Evolutionary conservation across 78 protist genomes (phyloP), one percentile per base, ranked within the genome.

Genomic region (Pigoraptor vietnamica): DNA sequence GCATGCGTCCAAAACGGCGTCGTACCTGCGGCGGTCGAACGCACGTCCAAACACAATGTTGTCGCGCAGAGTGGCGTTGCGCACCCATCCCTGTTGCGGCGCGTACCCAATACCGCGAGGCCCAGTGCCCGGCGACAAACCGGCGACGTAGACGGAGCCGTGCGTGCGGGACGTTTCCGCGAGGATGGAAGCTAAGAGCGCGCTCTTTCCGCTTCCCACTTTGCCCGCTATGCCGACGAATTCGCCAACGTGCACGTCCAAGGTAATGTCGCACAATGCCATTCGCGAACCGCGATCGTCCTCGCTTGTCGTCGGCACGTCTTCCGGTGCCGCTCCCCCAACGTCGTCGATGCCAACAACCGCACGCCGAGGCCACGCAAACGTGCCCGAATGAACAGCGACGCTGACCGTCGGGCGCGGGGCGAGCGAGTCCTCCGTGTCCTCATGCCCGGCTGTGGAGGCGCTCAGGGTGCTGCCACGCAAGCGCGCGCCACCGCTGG

Each of bases 81-180:
- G 92, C 40, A 99, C 97, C 99, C 98, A 98, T 1, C 98, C 92
- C 89, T 93, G 93, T 96, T 98, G 99, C n/a, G 96, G 32, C 29
- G 84, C 93, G n/a, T 94, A 93, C 1, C 96, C 96, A 0, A 95
- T 32, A 35, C 88, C 23, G 1, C 83, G 39, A 14, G 1, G 32
- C 29, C 38, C 32, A 1, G 38, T 23, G 2, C n/a, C 37, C 2
- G 24, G 40, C 40, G 21, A 86, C 89, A 86, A 1, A 38, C 33
- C 38, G 23, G n/a, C 21, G n/a, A 32, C 6, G 89, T 86, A 24
- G 1, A 48, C 39, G 32, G 35, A 1, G n/a, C 92, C 92, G 14
- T 1, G 25, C 1, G 81, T 48, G 37, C 25, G 55, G 40, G 86
- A 0, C 39, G 95, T n/a, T 84, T 94, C 97, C 35, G 96, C 97